These are phyloP conservation scores for Leccinum sublutescens DNA, from an alignment of 768 basidiomycete species.

Conservation along the genomic window DNA sequence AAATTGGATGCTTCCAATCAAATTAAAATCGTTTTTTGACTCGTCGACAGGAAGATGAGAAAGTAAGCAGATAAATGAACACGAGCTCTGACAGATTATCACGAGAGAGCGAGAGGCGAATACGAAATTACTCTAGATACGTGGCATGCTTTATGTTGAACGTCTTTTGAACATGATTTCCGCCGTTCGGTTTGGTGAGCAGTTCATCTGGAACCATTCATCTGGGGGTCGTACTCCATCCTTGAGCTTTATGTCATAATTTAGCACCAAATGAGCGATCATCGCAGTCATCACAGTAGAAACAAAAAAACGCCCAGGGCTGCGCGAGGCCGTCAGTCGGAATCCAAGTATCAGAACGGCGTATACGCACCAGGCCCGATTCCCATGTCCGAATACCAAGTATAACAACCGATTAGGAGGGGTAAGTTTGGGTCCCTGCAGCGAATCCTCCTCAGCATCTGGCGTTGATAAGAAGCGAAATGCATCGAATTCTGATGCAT, in stretches of 20 bases:
- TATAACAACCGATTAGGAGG: constrained; percentile 33
- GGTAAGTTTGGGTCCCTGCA: constrained; percentile 29
- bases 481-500: constrained; percentile 41
- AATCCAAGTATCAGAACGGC: not conserved
- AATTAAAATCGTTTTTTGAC: not conserved
- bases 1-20: constrained; percentile 17
- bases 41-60: not conserved
- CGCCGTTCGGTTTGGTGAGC: constrained; percentile 36
- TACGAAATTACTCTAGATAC: constrained; percentile 11
- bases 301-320: constrained; percentile 44
- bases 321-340: constrained; percentile 17
- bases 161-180: constrained; percentile 39
- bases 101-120: constrained; percentile 8
- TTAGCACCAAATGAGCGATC: constrained; percentile 40
- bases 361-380: constrained; percentile 34
- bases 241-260: constrained; percentile 40
- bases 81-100: constrained; percentile 8
- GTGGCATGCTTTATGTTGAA: constrained; percentile 9
- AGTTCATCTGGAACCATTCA: constrained; percentile 35
- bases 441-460: constrained; percentile 22
- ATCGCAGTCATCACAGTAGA: constrained; percentile 40
- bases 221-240: constrained; percentile 36
- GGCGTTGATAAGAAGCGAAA: constrained; percentile 39
- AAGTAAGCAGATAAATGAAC: constrained; percentile 8
- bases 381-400: constrained; percentile 36